Percentiles rank a stretch among this genome's conserved stretches.
These are phyloP conservation scores for Pseudogymnoascus destructans DNA, from an alignment of 2,329 filamentous ascomycete species.

Conservation along the genomic window DNA sequence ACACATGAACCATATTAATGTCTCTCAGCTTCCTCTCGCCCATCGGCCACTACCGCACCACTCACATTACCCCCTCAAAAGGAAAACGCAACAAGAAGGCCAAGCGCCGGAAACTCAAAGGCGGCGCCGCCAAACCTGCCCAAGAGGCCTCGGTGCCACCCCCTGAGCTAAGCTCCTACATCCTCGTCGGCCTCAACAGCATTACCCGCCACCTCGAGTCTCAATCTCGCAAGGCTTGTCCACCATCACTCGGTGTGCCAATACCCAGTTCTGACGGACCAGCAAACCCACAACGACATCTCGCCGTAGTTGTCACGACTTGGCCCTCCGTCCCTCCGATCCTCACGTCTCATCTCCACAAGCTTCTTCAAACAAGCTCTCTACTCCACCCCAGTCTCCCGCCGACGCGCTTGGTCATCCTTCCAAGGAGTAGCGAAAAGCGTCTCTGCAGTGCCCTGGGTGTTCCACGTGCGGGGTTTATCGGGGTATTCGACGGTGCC, in stretches of 20 bases:
- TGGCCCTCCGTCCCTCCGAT: slow-evolving; percentile 43
- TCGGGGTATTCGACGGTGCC: slow-evolving; percentile 44
- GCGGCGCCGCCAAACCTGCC: slow-evolving; percentile 19
- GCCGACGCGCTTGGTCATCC: slow-evolving; percentile 44
- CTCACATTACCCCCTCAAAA: slow-evolving; percentile 42
- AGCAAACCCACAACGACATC: slow-evolving; percentile 11
- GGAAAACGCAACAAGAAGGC: slow-evolving; percentile 46
- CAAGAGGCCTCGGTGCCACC: slow-evolving; percentile 18
- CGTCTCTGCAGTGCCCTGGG: slow-evolving; percentile 43
- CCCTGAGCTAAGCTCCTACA: slow-evolving; percentile 41
- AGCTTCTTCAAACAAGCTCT: slow-evolving; percentile 40
- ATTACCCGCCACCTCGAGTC: slow-evolving; percentile 43
- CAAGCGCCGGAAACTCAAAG: slow-evolving; percentile 31
- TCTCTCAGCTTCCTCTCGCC: slow-evolving; percentile 46
- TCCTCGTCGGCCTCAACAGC: slow-evolving; percentile 52
- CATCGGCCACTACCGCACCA: slow-evolving; percentile 46
- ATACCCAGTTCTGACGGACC: background rate
- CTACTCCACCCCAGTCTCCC: slow-evolving; percentile 28
- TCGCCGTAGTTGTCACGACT: slow-evolving; percentile 42
- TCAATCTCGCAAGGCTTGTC: slow-evolving; percentile 14
- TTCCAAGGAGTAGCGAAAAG: slow-evolving; percentile 47
- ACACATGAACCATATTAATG: slow-evolving; percentile 10
- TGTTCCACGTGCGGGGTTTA: slow-evolving; percentile 50
- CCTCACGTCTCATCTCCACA: slow-evolving; percentile 47
- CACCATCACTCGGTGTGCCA: slow-evolving; percentile 5